Evolutionary conservation across 2,329 filamentous ascomycete species (phyloP).

Genomic region (Stemphylium vesicarium): DNA sequence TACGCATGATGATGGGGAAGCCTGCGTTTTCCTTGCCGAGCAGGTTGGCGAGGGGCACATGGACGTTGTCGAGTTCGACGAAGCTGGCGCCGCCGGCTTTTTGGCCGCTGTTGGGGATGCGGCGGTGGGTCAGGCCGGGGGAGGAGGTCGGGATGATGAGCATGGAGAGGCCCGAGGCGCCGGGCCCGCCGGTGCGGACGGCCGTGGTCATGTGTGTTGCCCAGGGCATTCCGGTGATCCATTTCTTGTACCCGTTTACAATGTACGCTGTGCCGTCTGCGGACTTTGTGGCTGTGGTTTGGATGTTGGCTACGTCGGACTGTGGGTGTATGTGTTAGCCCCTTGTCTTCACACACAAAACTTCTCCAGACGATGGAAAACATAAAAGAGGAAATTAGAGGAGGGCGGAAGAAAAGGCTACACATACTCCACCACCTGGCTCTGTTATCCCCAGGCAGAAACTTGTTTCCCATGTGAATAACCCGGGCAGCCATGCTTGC

Average conservation of each 20-base stretch:
- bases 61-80: conserved; percentile 63
- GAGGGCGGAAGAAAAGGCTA: neutral
- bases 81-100: conserved; percentile 67
- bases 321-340: conserved; percentile 15
- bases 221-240: conserved; percentile 69
- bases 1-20: conserved; percentile 65
- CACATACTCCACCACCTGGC: conserved; percentile 57
- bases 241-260: conserved; percentile 72
- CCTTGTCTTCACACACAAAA: no score
- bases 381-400: neutral
- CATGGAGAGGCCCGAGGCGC: conserved; percentile 62
- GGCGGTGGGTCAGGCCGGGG: conserved; percentile 59
- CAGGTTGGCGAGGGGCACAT: conserved; percentile 61
- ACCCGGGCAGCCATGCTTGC: conserved; percentile 62
- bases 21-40: conserved; percentile 62
- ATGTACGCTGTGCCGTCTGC: conserved; percentile 74
- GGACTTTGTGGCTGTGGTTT: conserved; percentile 72
- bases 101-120: conserved; percentile 70
- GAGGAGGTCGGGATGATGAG: conserved; percentile 62
- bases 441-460: conserved; percentile 72
- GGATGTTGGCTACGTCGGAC: conserved; percentile 69
- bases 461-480: conserved; percentile 64
- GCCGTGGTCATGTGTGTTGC: conserved; percentile 68
- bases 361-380: no score
- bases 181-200: conserved; percentile 64